Evolutionary conservation across 2,329 filamentous ascomycete species (phyloP).

Genomic region (Ceratocystis cubensis): DNA sequence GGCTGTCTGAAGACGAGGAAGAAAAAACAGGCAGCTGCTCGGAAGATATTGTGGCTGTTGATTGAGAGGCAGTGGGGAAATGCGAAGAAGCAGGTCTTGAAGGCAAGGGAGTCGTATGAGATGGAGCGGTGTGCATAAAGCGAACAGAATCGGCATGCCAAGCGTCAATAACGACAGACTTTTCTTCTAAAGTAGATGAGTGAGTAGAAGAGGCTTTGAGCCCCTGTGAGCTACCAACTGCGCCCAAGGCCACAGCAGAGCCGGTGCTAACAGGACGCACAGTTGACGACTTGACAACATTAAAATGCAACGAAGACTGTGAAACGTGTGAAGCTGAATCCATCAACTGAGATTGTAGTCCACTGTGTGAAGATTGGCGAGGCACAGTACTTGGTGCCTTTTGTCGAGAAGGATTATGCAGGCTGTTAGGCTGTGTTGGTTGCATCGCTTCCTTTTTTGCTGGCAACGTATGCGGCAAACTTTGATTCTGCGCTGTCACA

Average conservation of each 20-base stretch:
- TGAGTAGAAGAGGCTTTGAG: neutral
- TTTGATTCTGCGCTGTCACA: constrained; percentile 4
- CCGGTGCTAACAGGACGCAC: constrained; percentile 4
- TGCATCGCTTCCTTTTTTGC: neutral
- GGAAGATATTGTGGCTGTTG: neutral
- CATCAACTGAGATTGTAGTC: neutral
- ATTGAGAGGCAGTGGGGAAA: neutral
- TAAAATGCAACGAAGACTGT: neutral
- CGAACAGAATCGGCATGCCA: constrained; percentile 12
- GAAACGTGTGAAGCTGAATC: constrained; percentile 5
- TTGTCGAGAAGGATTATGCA: constrained; percentile 16
- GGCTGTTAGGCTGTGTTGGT: constrained; percentile 6
- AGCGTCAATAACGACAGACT: constrained; percentile 3
- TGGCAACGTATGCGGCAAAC: constrained; percentile 4
- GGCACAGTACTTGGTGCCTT: neutral
- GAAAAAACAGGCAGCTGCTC: neutral
- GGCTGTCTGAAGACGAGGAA: neutral
- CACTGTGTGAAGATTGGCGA: constrained; percentile 7
- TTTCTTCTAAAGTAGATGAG: constrained; percentile 9
- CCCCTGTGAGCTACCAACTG: neutral
- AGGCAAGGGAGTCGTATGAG: constrained; percentile 3
- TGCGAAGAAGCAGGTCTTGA: constrained; percentile 32
- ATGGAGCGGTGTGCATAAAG: constrained; percentile 14
- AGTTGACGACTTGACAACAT: neutral
- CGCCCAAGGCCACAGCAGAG: neutral